These are phyloP conservation scores for Alloteropsis angusta DNA, from an alignment of 202 grass and related monocot species.

Conservation along the genomic window DNA sequence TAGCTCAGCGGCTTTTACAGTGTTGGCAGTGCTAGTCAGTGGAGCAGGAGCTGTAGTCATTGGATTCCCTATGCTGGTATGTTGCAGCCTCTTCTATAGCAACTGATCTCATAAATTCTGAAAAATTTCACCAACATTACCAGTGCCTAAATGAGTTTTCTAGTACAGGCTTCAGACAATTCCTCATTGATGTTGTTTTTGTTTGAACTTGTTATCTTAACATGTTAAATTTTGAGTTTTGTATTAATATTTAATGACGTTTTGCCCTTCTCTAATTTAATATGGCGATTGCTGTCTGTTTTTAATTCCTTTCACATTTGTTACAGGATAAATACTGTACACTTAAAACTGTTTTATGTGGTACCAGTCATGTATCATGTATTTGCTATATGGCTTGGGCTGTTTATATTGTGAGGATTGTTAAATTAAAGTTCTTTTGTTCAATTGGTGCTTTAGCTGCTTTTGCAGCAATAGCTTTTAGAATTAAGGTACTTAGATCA, in stretches of 20 bases:
- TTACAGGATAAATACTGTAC: not conserved
- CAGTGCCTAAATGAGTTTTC: not conserved
- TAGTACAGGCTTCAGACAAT: not conserved
- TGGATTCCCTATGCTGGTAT: constrained; percentile 80
- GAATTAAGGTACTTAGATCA: not conserved
- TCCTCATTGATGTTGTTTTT: not conserved
- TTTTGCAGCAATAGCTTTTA: not conserved
- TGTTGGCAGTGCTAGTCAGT: constrained; percentile 60
- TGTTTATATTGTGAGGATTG: not conserved
- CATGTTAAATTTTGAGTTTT: not conserved
- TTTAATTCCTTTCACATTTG: not conserved
- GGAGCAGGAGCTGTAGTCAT: constrained; percentile 76
- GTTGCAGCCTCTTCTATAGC: constrained; percentile 18
- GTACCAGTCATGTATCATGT: not conserved
- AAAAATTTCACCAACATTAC: not conserved
- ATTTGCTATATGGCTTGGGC: constrained; percentile 5
- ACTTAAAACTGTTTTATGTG: not conserved
- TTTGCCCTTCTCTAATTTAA: not conserved
- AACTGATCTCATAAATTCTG: not conserved
- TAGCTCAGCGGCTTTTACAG: constrained; percentile 68
- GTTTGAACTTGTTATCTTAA: not conserved
- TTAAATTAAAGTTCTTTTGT: not conserved
- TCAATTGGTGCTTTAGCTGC: not conserved
- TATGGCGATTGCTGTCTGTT: not conserved
- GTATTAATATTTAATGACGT: not conserved